Percentiles rank a stretch among this genome's conserved stretches.
These are phyloP conservation scores for Fusarium poae DNA, from an alignment of 2,329 filamentous ascomycete genomes.

Conservation along the genomic window DNA sequence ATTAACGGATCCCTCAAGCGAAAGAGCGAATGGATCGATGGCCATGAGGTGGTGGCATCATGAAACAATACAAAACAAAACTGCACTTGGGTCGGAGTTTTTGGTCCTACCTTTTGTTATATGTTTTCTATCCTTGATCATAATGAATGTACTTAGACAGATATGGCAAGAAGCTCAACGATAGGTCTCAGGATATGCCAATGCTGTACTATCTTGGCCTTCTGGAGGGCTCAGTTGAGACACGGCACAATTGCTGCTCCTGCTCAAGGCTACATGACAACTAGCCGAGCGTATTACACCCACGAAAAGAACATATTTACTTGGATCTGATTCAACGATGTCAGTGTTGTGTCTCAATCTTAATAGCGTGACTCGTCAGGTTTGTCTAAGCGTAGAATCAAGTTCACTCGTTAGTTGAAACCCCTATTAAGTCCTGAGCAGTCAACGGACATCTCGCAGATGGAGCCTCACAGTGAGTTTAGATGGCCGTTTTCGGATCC, in stretches of 20 bases:
- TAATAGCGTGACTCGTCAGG: constrained; percentile 7
- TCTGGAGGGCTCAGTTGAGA: constrained; percentile 13
- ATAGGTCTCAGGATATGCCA: constrained; percentile 5
- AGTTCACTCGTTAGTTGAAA: constrained; percentile 7
- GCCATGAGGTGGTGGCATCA: constrained; percentile 20
- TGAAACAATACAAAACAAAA: constrained; percentile 10
- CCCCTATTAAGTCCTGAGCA: too few relatives aligned
- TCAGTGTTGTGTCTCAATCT: constrained; percentile 5
- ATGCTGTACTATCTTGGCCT: constrained; percentile 3
- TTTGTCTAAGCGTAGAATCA: constrained; percentile 3
- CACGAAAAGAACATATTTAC: constrained; percentile 16
- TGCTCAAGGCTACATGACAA: constrained; percentile 1
- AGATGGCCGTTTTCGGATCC: not conserved
- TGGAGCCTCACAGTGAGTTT: not conserved
- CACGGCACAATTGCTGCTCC: constrained; percentile 22
- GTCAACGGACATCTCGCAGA: not conserved
- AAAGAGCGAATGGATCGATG: constrained; percentile 56
- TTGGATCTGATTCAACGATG: constrained; percentile 1
- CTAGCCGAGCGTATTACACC: not conserved
- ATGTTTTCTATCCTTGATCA: constrained; percentile 5
- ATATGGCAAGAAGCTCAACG: constrained; percentile 1
- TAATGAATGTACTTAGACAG: constrained; percentile 28
- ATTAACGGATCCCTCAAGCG: constrained; percentile 51
- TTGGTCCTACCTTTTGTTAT: constrained; percentile 19
- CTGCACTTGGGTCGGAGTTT: constrained; percentile 24